Base-by-base conservation (phyloP, 768 basidiomycete species). In the Suillus lakei region DNA sequence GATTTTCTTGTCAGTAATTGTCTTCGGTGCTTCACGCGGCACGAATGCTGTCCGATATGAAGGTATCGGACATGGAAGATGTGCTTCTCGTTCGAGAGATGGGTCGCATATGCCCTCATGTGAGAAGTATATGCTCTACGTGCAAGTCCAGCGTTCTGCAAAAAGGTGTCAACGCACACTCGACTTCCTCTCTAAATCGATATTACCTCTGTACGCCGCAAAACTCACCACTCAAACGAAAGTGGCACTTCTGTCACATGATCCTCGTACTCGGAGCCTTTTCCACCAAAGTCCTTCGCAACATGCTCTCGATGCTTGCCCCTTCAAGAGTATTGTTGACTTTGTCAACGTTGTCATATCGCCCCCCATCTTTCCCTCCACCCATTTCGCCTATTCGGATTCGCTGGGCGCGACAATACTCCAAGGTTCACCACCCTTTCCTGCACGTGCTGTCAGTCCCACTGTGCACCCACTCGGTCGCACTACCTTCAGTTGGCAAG, bases 401-500 rank as follows among this genome's bases (percentile, higher is more conserved):
- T 99, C 98, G 69, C 88, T 92, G 0, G 96, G 96, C 1, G 89
- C 83, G 44, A 99, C 88, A 64, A 99, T 88, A 65, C 91, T 90
- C 96, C 96, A 98, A 3, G 96, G 95, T 76, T n/a, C n/a, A n/a
- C n/a, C n/a, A n/a, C n/a, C n/a, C n/a, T n/a, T n/a, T n/a, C n/a
- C n/a, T n/a, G n/a, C 96, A 75, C 98, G 94, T 16, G 98, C 98
- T 4, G 98, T 99, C 60, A 98, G 90, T 32, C 98, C 98, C 9
- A 98, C 98, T 88, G 80, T 99, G 98, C 10, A 99, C 89, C 70
- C 99, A 99, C 75, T 99, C 98, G 16, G 91, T 97, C 32, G 90
- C 90, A 15, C 98, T 96, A 21, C 96, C 93, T 81, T 99, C 98
- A 0, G 98, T 99, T 1, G 98, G 97, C 28, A 99, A 86, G 76